Percentiles rank a stretch among this genome's conserved stretches.
phyloP scores from a whole-genome alignment of 345 rosid genomes.

The Brassica cretica region DNA sequence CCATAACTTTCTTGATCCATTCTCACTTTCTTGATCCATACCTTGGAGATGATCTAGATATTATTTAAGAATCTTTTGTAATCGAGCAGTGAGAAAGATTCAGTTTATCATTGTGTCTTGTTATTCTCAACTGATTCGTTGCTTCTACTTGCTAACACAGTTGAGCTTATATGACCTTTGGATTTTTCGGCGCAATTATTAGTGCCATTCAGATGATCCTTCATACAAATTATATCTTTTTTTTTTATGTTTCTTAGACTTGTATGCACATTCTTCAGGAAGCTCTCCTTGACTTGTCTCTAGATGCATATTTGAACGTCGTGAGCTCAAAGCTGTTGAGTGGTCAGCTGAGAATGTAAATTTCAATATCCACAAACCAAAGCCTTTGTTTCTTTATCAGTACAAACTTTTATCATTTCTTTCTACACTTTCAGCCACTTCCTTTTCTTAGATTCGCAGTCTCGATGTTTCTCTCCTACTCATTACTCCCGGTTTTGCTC shows the following conservation, averaged over 20 bases:
- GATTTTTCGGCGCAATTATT: conserved; percentile 75
- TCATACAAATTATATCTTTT: neutral
- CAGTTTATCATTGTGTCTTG: no score
- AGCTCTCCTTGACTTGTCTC: conserved; percentile 44
- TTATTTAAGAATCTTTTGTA: conserved; percentile 45
- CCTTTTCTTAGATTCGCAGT: conserved; percentile 36
- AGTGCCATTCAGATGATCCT: conserved; percentile 95
- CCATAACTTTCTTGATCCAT: neutral
- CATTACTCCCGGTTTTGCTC: conserved; percentile 64
- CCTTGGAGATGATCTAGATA: conserved; percentile 36
- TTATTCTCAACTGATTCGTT: no score
- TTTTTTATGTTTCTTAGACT: conserved; percentile 1
- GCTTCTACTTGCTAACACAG: conserved; percentile 46
- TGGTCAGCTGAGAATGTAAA: conserved; percentile 89
- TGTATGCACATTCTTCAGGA: neutral
- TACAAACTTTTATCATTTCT: neutral
- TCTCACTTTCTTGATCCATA: conserved; percentile 19
- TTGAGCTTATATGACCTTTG: conserved; percentile 83
- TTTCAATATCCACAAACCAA: neutral
- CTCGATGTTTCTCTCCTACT: conserved; percentile 68
- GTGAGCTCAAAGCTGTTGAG: conserved; percentile 65
- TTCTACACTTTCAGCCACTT: conserved; percentile 50
- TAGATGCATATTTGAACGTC: conserved; percentile 79
- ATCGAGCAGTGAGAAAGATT: no score
- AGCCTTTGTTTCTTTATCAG: neutral